Percentiles rank a stretch among this genome's conserved stretches.
These are phyloP conservation scores for barley (Hordeum vulgare) DNA, from an alignment of 176 grass and related monocot genomes.

Conservation along the genomic window MorexV3_pseudomolecules_assembly NC_058520.1:577591802-577592301, in stretches of 20 bases:
- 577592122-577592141: conserved; percentile 40
- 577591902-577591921: not conserved
- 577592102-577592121: conserved; percentile 35
- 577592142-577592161: conserved; percentile 25
- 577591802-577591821: too few relatives aligned
- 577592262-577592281: not conserved
- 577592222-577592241: not conserved
- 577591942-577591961: too few relatives aligned
- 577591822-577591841: too few relatives aligned
- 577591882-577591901: too few relatives aligned
- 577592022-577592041: conserved; percentile 2
- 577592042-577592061: conserved; percentile 22
- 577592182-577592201: not conserved
- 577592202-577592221: not conserved
- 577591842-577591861: too few relatives aligned
- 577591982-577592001: not conserved
- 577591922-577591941: not conserved
- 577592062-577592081: not conserved
- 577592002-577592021: not conserved
- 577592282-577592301: not conserved
- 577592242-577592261: not conserved
- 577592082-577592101: conserved; percentile 35
- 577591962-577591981: too few relatives aligned
- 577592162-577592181: not conserved
- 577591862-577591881: too few relatives aligned